Conservation (phyloP, 2,329 filamentous ascomycete species). For the Esteya vermicola region DNA sequence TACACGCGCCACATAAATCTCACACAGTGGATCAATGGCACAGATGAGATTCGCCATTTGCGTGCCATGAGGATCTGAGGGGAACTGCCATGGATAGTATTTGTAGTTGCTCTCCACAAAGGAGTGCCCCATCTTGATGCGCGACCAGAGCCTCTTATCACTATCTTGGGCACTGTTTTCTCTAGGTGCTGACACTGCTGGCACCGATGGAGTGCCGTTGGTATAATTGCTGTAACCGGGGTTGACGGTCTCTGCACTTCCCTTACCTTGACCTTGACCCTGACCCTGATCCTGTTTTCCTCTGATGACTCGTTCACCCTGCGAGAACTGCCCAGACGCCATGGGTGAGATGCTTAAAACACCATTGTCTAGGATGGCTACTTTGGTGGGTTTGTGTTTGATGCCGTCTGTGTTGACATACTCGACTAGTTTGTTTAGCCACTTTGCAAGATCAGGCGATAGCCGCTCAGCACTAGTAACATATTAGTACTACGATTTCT, state of each 20-base stretch:
- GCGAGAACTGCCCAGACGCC: too few relatives aligned
- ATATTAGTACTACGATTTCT: too few relatives aligned
- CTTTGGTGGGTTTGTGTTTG: not conserved
- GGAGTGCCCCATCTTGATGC: conserved; percentile 5
- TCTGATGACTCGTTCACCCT: too few relatives aligned
- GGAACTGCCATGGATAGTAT: conserved; percentile 4
- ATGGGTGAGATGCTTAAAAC: conserved; percentile 1
- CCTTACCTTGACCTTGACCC: too few relatives aligned
- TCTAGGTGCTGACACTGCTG: not conserved
- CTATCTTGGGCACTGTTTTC: not conserved
- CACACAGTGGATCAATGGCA: conserved; percentile 7
- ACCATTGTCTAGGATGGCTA: conserved; percentile 8
- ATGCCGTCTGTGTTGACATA: too few relatives aligned
- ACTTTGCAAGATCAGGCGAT: too few relatives aligned
- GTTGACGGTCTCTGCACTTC: too few relatives aligned
- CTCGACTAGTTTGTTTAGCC: too few relatives aligned
- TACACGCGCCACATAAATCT: conserved; percentile 6
- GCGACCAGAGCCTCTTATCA: conserved; percentile 4
- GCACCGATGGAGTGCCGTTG: not conserved
- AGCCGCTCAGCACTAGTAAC: too few relatives aligned
- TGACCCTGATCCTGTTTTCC: too few relatives aligned
- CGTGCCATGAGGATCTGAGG: conserved; percentile 7
- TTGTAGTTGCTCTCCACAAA: conserved; percentile 5
- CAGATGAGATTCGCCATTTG: conserved; percentile 9
- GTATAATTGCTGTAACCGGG: not conserved